Percentiles rank a stretch among this genome's conserved stretches.
phyloP scores from a whole-genome alignment of 768 basidiomycete species.

The Suillus hirtellus region DNA sequence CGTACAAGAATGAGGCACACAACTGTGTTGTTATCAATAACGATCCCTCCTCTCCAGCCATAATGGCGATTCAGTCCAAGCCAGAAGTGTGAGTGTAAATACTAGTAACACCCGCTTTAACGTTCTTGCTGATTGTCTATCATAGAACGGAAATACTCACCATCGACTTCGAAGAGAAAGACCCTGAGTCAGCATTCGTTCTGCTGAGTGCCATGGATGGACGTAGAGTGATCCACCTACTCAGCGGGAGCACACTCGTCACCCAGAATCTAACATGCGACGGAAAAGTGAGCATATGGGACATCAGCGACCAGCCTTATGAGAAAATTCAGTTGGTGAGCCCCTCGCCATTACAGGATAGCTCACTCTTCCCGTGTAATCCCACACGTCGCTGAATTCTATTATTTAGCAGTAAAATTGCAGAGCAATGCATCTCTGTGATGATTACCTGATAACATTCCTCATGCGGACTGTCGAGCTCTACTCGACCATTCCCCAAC shows the following conservation, averaged over 20 bases:
- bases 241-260: slow-evolving; percentile 40
- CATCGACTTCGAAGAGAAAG: slow-evolving; percentile 37
- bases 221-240: slow-evolving; percentile 34
- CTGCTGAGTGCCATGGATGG: slow-evolving; percentile 34
- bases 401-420: slow-evolving; percentile 35
- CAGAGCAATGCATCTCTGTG: slow-evolving; percentile 42
- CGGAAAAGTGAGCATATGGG: slow-evolving; percentile 38
- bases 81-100: slow-evolving; percentile 35
- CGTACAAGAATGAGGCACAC: slow-evolving; percentile 33
- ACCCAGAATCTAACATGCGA: slow-evolving; percentile 33
- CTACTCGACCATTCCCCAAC: slow-evolving; percentile 37
- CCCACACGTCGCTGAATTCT: background rate
- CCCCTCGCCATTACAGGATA: slow-evolving; percentile 35
- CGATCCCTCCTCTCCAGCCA: slow-evolving; percentile 31
- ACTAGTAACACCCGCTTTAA: background rate
- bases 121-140: background rate
- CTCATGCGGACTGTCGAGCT: slow-evolving; percentile 47
- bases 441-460: slow-evolving; percentile 40
- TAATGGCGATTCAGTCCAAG: slow-evolving; percentile 42
- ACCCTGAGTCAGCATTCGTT: slow-evolving; percentile 40
- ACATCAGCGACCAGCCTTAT: slow-evolving; percentile 30
- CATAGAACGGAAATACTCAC: slow-evolving; percentile 44
- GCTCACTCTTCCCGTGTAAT: slow-evolving; percentile 2
- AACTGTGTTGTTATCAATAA: slow-evolving; percentile 49
- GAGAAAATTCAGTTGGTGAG: slow-evolving; percentile 39